phyloP scores from a whole-genome alignment of 1,284 basidiomycete genomes.

The Acaromyces ingoldii region DNA sequence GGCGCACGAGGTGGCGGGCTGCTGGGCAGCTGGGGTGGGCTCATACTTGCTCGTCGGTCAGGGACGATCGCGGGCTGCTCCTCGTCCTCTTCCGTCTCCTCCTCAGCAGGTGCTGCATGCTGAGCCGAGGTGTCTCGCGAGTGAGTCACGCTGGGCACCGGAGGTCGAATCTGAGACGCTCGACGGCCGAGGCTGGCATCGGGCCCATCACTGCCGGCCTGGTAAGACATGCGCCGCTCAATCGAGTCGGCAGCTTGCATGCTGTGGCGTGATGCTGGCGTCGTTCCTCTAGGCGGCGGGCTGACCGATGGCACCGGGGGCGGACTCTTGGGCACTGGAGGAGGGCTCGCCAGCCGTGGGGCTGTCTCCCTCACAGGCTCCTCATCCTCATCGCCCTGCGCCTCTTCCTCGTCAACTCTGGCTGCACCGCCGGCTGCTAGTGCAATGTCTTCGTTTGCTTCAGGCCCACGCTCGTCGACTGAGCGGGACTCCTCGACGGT shows the following conservation, averaged over 20 bases:
- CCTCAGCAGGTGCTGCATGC: too few relatives aligned
- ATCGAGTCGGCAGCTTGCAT: too few relatives aligned
- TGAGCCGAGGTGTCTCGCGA: conserved; percentile 16
- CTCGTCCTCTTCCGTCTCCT: conserved; percentile 22
- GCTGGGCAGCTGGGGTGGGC: conserved; percentile 21
- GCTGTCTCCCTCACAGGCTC: conserved; percentile 5
- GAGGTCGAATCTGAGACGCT: conserved; percentile 19
- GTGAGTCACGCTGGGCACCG: conserved; percentile 18
- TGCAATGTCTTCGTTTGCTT: neutral
- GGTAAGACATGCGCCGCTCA: too few relatives aligned
- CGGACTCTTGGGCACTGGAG: conserved; percentile 7
- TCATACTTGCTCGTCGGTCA: conserved; percentile 65
- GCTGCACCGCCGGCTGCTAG: neutral
- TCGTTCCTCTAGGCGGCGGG: conserved; percentile 19
- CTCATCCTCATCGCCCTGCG: conserved; percentile 7
- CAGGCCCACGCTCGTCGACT: neutral
- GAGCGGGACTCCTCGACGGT: neutral
- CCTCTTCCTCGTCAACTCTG: conserved; percentile 1
- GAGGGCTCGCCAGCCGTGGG: conserved; percentile 14
- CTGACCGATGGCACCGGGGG: conserved; percentile 19
- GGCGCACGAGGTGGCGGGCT: conserved; percentile 61
- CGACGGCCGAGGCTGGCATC: conserved; percentile 17
- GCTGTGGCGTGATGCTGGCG: too few relatives aligned
- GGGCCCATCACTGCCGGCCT: too few relatives aligned
- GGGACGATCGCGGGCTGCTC: conserved; percentile 23